Evolutionary conservation across 768 basidiomycete species (phyloP).

Genomic region (Serendipita sp.): DNA sequence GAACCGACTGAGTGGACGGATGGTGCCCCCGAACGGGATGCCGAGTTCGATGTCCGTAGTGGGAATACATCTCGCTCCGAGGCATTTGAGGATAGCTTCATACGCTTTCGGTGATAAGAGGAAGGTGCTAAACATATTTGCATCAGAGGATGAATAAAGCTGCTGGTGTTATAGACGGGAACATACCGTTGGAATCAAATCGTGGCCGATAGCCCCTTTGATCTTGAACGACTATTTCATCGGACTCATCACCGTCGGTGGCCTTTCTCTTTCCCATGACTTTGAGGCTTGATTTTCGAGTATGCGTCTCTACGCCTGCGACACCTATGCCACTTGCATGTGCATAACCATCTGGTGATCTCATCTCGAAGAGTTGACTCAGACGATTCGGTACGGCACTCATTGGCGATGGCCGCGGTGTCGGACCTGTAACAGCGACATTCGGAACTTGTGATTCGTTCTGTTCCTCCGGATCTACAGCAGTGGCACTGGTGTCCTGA

Average conservation of each 20-base stretch:
- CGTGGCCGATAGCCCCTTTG: neutral
- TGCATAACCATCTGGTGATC: slow-evolving; percentile 4
- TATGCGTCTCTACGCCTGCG: neutral
- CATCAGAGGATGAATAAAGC: neutral
- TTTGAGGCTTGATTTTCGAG: neutral
- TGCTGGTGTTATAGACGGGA: neutral
- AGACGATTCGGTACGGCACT: neutral
- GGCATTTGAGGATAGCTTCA: neutral
- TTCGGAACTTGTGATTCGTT: neutral
- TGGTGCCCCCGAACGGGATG: neutral
- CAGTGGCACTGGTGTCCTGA: neutral
- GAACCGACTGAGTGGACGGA: neutral
- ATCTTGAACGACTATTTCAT: neutral
- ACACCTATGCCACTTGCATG: slow-evolving; percentile 4
- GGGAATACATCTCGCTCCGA: neutral
- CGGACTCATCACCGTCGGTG: neutral
- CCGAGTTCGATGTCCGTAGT: neutral
- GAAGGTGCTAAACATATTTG: neutral
- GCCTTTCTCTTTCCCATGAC: slow-evolving; percentile 3
- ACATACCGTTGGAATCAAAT: slow-evolving; percentile 5
- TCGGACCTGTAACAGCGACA: neutral
- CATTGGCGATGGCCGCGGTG: neutral
- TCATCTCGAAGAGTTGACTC: neutral
- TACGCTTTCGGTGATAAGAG: neutral
- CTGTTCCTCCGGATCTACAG: neutral